Percentiles rank a stretch among this genome's conserved stretches.
Evolutionary conservation across 2,329 filamentous ascomycete species (phyloP).

Genomic region (Ophiostoma perfectum): DNA sequence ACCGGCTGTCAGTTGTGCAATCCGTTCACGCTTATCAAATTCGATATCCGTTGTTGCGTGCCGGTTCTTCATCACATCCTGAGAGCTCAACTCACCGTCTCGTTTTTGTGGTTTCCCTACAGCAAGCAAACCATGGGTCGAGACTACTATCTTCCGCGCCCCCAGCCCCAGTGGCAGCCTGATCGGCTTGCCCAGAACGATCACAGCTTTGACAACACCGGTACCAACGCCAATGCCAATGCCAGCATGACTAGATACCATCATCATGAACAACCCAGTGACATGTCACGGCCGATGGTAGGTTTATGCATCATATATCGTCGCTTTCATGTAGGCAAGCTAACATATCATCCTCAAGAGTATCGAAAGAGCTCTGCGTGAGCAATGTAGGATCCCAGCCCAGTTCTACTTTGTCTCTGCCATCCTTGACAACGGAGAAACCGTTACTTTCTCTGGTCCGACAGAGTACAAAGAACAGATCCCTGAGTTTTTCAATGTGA

Average conservation of each 20-base stretch:
- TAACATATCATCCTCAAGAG: slow-evolving; percentile 21
- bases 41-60: background rate
- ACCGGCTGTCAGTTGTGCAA: background rate
- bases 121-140: slow-evolving; percentile 24
- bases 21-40: background rate
- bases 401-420: slow-evolving; percentile 50
- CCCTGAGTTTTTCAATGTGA: slow-evolving; percentile 43
- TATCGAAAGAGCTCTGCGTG: slow-evolving; percentile 47
- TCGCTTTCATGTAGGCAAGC: background rate
- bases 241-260: slow-evolving; percentile 22
- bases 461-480: slow-evolving; percentile 38
- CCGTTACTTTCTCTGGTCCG: slow-evolving; percentile 44
- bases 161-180: slow-evolving; percentile 26
- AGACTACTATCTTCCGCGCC: slow-evolving; percentile 26
- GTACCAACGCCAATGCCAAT: slow-evolving; percentile 9
- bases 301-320: background rate
- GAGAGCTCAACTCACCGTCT: background rate
- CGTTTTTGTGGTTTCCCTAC: slow-evolving; percentile 1
- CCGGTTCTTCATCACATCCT: background rate
- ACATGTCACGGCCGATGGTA: slow-evolving; percentile 30
- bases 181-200: slow-evolving; percentile 25
- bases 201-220: slow-evolving; percentile 20
- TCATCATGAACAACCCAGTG: slow-evolving; percentile 23
- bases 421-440: slow-evolving; percentile 44
- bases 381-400: slow-evolving; percentile 48